Conservation (phyloP, 148 eudicot genomes). For the Cornus suecica region DNA sequence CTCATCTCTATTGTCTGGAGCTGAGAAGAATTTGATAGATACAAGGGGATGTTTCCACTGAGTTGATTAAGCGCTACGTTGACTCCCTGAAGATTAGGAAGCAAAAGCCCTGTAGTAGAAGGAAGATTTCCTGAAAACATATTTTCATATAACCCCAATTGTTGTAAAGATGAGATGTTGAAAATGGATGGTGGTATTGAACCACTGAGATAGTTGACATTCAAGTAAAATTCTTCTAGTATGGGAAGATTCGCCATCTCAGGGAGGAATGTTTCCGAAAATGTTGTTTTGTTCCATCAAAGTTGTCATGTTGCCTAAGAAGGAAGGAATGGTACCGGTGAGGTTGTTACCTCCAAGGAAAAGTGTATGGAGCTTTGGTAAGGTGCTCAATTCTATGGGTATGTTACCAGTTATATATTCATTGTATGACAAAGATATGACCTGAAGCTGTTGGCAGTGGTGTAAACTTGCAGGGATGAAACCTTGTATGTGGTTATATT, state of each 20-base stretch:
- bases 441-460: constrained; percentile 1
- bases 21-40: constrained; percentile 12
- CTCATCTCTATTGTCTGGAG: neutral
- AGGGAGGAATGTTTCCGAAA: constrained; percentile 11
- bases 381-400: constrained; percentile 2
- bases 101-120: constrained; percentile 4
- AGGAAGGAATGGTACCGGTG: constrained; percentile 13
- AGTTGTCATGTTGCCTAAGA: constrained; percentile 5
- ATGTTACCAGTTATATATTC: neutral
- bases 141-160: constrained; percentile 9
- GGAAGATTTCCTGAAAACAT: constrained; percentile 19
- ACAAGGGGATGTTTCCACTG: constrained; percentile 18
- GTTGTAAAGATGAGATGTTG: constrained; percentile 19
- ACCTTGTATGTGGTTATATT: neutral
- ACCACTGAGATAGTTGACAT: constrained; percentile 14
- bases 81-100: constrained; percentile 19
- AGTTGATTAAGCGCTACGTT: constrained; percentile 10
- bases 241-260: constrained; percentile 13
- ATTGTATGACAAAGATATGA: neutral
- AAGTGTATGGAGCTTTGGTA: neutral
- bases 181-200: constrained; percentile 11
- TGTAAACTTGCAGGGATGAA: constrained; percentile 8
- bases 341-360: neutral
- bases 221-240: constrained; percentile 6
- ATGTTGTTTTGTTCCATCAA: constrained; percentile 6